A percentile compares a stretch with the other conserved stretches of the same genome.
Conservation (phyloP, 2,329 filamentous ascomycete species). For the Penicillium capsulatum region DNA sequence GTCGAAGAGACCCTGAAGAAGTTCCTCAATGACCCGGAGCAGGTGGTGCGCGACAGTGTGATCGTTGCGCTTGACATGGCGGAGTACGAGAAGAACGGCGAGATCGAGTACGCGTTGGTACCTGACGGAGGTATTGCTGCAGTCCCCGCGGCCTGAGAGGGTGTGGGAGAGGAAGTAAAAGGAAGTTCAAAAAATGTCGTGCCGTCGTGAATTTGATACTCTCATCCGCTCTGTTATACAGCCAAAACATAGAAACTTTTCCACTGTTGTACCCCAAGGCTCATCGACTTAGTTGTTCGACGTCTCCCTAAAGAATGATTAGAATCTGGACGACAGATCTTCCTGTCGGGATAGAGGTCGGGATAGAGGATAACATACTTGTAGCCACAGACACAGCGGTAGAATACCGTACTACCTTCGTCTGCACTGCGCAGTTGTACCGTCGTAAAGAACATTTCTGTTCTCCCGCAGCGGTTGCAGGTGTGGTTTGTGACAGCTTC, state of each 20-base stretch:
- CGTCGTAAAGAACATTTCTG: conserved; percentile 78
- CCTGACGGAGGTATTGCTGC: conserved; percentile 51
- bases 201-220: conserved; percentile 28
- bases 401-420: conserved; percentile 91
- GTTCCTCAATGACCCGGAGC: conserved; percentile 85
- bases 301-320: conserved; percentile 30
- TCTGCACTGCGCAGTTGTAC: conserved; percentile 88
- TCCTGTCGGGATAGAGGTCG: background rate
- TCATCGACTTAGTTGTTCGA: conserved; percentile 31
- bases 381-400: conserved; percentile 79
- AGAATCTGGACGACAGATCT: conserved; percentile 17
- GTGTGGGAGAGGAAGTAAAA: too few relatives aligned
- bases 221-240: conserved; percentile 27
- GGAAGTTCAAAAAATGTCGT: conserved; percentile 21
- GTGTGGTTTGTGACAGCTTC: conserved; percentile 64
- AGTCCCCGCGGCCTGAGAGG: conserved; percentile 28
- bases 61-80: conserved; percentile 97
- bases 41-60: conserved; percentile 90
- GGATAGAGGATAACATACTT: conserved; percentile 55
- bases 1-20: conserved; percentile 79
- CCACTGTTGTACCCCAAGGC: conserved; percentile 12
- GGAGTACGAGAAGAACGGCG: conserved; percentile 85
- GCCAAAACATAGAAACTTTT: conserved; percentile 21
- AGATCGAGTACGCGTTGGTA: conserved; percentile 87
- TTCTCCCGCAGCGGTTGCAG: conserved; percentile 75